Base-by-base conservation (phyloP, 108 stramenopile species). In the Skeletonema grethae region DNA sequence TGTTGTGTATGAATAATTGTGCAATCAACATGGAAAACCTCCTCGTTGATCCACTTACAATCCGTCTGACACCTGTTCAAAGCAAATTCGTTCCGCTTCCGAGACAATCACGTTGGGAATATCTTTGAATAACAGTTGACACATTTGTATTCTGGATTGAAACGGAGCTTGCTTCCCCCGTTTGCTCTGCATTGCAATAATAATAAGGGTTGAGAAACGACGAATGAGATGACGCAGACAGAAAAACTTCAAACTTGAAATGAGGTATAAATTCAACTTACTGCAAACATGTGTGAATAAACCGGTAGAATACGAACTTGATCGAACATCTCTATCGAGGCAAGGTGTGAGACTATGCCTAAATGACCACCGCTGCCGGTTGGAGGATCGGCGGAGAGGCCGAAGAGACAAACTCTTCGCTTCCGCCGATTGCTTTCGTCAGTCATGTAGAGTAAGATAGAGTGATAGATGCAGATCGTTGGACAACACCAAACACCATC, bases 361-460 rank as follows among this genome's bases (percentile, higher is more conserved):
- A 82, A 67, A 69, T 95, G 94, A 1, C 90, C 94, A 16, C 87
- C 90, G 3, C 59, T 48, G 13, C 93, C 91, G 5, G 94, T 95
- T 18, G 94, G 94, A 31, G 94, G 94, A 79, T 95, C 88, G 56
- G 91, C 94, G 7, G 94, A 95, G 3, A 83, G 76, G 12, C 94
- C 94, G 76, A 92, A 92, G 56, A 95, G 76, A 64, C 93, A 94
- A 12, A 94, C 85, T 38, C 36, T 38, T 68, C 70, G 75, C 48
- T 55, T 70, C 63, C 57, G 25, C 25, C 25, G 25, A 1, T 28
- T 28, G 25, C 25, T 28, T 0, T 28, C 25, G 25, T 28, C 25
- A 28, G 25, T 28, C 25, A 28, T 28, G 25, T 1, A 1, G 25
- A 28, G 25, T 28, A 28, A 28, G 25, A 28, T 28, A 28, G 25